These are phyloP conservation scores for Penicillium sclerotiorum DNA, from an alignment of 2,329 filamentous ascomycete species.

Conservation along the genomic window DNA sequence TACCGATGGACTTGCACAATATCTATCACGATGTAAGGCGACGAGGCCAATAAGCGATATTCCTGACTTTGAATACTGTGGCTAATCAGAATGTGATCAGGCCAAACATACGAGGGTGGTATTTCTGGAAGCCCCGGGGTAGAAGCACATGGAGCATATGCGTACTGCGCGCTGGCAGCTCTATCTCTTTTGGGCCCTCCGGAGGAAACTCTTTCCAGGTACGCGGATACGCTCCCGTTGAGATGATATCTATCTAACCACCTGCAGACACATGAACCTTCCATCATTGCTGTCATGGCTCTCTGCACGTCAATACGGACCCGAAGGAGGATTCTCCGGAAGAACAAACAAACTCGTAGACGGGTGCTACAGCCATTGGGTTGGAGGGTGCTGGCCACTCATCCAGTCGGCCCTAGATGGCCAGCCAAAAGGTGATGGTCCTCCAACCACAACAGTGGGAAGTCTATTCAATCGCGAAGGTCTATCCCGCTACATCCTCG, in stretches of 20 bases:
- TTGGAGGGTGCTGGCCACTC: slow-evolving; percentile 91
- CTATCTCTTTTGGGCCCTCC: slow-evolving; percentile 83
- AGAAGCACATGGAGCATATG: slow-evolving; percentile 95
- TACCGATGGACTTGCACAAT: slow-evolving; percentile 73
- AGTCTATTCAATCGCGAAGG: slow-evolving; percentile 77
- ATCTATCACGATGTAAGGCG: slow-evolving; percentile 80
- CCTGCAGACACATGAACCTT: slow-evolving; percentile 71
- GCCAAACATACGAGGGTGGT: slow-evolving; percentile 93
- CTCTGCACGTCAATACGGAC: slow-evolving; percentile 82
- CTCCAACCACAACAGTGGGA: slow-evolving; percentile 27
- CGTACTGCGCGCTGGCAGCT: slow-evolving; percentile 90
- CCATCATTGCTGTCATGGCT: slow-evolving; percentile 81
- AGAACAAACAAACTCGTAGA: slow-evolving; percentile 98
- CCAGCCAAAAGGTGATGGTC: slow-evolving; percentile 36
- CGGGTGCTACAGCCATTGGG: slow-evolving; percentile 98
- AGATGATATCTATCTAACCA: slow-evolving; percentile 5
- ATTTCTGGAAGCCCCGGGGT: slow-evolving; percentile 82
- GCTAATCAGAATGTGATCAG: slow-evolving; percentile 46
- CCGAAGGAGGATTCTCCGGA: slow-evolving; percentile 90
- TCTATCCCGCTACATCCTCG: slow-evolving; percentile 84
- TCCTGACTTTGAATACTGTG: background rate
- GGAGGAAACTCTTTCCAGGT: slow-evolving; percentile 71
- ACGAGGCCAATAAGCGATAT: too few relatives aligned
- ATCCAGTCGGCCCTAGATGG: slow-evolving; percentile 76
- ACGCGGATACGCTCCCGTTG: slow-evolving; percentile 34